Evolutionary conservation across 2,329 filamentous ascomycete species (phyloP).

Genomic region (Scedosporium aurantiacum): DNA sequence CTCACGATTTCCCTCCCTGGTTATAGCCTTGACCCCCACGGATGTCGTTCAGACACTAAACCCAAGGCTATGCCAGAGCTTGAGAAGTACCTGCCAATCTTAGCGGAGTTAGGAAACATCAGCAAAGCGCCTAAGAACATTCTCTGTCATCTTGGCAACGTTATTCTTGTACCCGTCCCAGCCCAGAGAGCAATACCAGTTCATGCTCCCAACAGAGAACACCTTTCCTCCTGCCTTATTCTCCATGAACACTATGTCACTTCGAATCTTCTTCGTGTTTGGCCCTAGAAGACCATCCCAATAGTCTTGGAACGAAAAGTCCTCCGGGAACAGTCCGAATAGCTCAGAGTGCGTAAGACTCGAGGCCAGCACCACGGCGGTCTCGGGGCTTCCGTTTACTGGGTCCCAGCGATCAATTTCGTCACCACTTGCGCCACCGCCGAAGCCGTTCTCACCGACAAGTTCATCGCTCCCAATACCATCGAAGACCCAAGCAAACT

Average conservation of each 20-base stretch:
- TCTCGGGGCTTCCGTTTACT: constrained; percentile 18
- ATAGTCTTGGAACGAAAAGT: constrained; percentile 12
- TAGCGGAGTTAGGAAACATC: neutral
- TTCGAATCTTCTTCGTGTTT: constrained; percentile 12
- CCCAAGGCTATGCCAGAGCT: too few relatives aligned
- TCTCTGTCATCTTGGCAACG: constrained; percentile 15
- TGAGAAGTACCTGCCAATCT: too few relatives aligned
- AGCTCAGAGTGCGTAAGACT: constrained; percentile 12
- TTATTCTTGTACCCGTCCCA: constrained; percentile 17
- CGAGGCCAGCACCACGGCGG: constrained; percentile 18
- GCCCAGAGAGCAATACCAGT: constrained; percentile 15
- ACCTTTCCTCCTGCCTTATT: constrained; percentile 14
- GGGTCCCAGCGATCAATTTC: constrained; percentile 23
- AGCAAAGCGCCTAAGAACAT: constrained; percentile 15
- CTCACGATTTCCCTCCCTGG: too few relatives aligned
- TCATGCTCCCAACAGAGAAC: constrained; percentile 18
- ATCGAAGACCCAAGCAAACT: constrained; percentile 11
- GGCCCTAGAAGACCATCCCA: constrained; percentile 10
- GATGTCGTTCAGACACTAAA: too few relatives aligned
- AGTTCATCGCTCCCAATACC: constrained; percentile 11
- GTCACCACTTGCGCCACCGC: constrained; percentile 21
- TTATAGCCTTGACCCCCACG: too few relatives aligned
- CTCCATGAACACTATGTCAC: constrained; percentile 16
- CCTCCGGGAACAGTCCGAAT: constrained; percentile 16
- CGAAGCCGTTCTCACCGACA: constrained; percentile 16